A percentile compares a stretch with the other conserved stretches of the same genome.
Conservation (phyloP, 148 eudicot genomes). For the Cornus florida region DNA sequence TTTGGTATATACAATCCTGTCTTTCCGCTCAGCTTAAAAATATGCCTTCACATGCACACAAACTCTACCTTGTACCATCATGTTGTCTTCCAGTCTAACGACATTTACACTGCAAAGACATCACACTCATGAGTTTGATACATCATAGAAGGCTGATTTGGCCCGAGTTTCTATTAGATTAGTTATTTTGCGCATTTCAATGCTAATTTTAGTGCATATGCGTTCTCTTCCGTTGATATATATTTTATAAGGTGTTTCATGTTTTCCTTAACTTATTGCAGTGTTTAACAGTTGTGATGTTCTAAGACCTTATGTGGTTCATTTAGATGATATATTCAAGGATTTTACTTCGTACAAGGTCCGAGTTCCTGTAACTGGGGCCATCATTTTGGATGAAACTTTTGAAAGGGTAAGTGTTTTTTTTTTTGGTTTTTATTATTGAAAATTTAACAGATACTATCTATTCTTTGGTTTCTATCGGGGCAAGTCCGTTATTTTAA, state of each 20-base stretch:
- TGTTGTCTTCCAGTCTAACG: neutral
- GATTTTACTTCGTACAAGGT: constrained; percentile 98
- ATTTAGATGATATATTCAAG: constrained; percentile 97
- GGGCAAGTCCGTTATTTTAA: neutral
- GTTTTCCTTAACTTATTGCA: constrained; percentile 53
- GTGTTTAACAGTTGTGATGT: constrained; percentile 98
- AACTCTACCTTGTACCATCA: neutral
- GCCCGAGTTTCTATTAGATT: neutral
- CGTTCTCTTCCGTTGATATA: neutral
- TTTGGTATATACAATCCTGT: neutral
- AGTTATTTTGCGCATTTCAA: neutral
- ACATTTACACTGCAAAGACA: neutral
- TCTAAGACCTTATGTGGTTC: constrained; percentile 88
- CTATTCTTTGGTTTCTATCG: neutral
- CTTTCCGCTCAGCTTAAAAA: neutral
- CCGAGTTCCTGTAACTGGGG: constrained; percentile 98
- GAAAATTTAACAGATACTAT: neutral
- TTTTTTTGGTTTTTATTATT: constrained; percentile 7
- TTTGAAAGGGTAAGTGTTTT: constrained; percentile 70
- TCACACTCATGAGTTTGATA: neutral
- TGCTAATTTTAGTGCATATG: neutral
- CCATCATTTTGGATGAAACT: constrained; percentile 86
- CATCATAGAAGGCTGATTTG: neutral
- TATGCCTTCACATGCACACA: neutral
- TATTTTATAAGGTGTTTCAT: neutral